Evolutionary conservation across 1,284 basidiomycete genomes (phyloP), one percentile per base, ranked within the genome.

Genomic region (Fomitopsis betulina): DNA sequence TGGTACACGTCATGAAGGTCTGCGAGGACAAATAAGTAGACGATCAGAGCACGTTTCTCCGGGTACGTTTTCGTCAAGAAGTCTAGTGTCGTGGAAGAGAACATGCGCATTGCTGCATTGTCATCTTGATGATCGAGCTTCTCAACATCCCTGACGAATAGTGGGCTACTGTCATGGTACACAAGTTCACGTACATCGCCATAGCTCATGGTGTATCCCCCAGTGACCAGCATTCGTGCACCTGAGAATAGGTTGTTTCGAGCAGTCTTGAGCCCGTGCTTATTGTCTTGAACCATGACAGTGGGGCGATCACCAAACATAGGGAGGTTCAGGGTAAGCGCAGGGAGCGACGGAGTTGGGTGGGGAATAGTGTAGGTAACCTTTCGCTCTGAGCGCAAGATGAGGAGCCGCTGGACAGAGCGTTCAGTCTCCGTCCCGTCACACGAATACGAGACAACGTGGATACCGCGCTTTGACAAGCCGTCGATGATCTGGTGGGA

Each of bases 121-220:
- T 80, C 75, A 62, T 79, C 76, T 63, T 79, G 77, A 1, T 67
- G 59, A 57, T 78, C 75, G 1, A 73, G 37, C 47, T 72, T 71
- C 17, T 69, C 62, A 12, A 78, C 71, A 61, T 79, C 76, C 0
- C 72, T 69, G 9, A 55, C 27, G 54, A 69, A 76, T 1, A 79
- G 61, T 2, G 64, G 62, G 53, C 57, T 57, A 21, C 56, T 40
- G 1, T 30, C 13, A 7, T 39, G 30, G 9, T 40, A 50, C 1
- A 57, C 61, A 13, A 63, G 37, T 1, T 55, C 32, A 0, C 54
- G 59, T 2, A 58, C 50, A 13, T 55, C 38, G 6, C 1, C 4
- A 32, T 55, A 65, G 19, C 55, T 13, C 0, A 52, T 39, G 7
- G 57, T 15, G 19, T 61, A 59, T 54, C 67, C 64, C 0, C 69